Evolutionary conservation across 2,329 filamentous ascomycete genomes (phyloP).

Genomic region (Lizonia empirigonia): DNA sequence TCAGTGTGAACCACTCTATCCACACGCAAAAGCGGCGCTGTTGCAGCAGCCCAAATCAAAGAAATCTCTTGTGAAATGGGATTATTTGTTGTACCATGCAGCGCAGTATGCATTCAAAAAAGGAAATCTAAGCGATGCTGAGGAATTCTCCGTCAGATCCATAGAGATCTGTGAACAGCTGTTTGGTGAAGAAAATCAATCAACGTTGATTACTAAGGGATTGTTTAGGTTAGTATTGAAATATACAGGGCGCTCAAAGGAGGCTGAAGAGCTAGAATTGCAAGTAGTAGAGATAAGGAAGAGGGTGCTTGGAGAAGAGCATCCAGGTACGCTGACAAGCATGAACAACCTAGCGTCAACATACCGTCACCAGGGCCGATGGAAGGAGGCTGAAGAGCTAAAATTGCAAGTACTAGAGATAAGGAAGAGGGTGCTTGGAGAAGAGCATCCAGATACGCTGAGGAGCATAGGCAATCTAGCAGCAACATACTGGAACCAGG

Average conservation of each 20-base stretch:
- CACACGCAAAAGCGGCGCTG: conserved; percentile 31
- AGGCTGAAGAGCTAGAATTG: neutral
- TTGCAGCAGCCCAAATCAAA: neutral
- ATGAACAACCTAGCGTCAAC: neutral
- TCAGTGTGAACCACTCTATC: conserved; percentile 38
- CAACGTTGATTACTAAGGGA: neutral
- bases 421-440: neutral
- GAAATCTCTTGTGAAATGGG: neutral
- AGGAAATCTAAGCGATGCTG: neutral
- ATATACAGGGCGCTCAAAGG: neutral
- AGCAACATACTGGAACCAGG: neutral
- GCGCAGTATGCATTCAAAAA: conserved; percentile 4
- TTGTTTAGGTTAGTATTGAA: neutral
- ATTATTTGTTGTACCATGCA: conserved; percentile 8
- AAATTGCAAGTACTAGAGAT: neutral
- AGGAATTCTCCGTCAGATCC: neutral
- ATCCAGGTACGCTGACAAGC: neutral
- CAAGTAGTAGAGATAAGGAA: neutral
- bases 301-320: neutral
- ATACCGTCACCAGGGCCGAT: neutral
- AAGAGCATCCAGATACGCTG: neutral
- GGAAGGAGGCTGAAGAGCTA: neutral
- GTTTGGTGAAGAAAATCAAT: neutral
- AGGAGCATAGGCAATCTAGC: neutral
- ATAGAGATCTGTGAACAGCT: neutral